These are phyloP conservation scores for Myxozyma melibiosi DNA, from an alignment of 805 yeast genomes.

Conservation along the genomic window DNA sequence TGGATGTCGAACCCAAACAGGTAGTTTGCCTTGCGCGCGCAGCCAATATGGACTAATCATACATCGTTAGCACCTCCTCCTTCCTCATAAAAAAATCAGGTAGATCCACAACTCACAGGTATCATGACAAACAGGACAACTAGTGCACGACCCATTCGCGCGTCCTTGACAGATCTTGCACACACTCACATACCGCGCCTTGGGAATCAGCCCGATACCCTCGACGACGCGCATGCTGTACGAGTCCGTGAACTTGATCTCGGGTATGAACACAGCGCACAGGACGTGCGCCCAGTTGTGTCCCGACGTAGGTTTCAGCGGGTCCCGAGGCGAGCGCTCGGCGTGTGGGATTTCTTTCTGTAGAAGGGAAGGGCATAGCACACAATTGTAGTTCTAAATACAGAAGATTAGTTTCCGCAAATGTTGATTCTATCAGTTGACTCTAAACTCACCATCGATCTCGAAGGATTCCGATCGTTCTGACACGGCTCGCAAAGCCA, in stretches of 20 bases:
- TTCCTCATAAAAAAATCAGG: neutral
- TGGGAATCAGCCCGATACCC: slow-evolving; percentile 43
- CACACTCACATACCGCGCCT: slow-evolving; percentile 41
- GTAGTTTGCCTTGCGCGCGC: slow-evolving; percentile 55
- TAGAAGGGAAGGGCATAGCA: slow-evolving; percentile 57
- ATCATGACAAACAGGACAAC: slow-evolving; percentile 52
- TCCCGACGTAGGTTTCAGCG: slow-evolving; percentile 63
- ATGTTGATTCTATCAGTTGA: neutral
- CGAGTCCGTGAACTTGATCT: slow-evolving; percentile 49
- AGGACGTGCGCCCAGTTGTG: slow-evolving; percentile 78
- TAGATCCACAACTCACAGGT: slow-evolving; percentile 14
- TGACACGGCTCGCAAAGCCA: slow-evolving; percentile 86
- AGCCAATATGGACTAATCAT: slow-evolving; percentile 53
- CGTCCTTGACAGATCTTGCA: slow-evolving; percentile 47
- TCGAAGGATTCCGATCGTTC: slow-evolving; percentile 63
- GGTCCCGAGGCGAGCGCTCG: slow-evolving; percentile 49
- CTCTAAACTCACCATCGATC: slow-evolving; percentile 17
- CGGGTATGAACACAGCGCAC: slow-evolving; percentile 63
- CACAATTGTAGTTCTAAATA: slow-evolving; percentile 57
- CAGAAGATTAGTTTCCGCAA: neutral
- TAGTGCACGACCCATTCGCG: slow-evolving; percentile 55
- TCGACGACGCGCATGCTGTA: slow-evolving; percentile 51
- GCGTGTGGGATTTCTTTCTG: slow-evolving; percentile 6
- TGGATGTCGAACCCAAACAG: slow-evolving; percentile 55
- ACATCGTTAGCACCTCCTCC: neutral